Conservation (phyloP, 495 filamentous ascomycete species). For the Aspergillus bridgeri region DNA sequence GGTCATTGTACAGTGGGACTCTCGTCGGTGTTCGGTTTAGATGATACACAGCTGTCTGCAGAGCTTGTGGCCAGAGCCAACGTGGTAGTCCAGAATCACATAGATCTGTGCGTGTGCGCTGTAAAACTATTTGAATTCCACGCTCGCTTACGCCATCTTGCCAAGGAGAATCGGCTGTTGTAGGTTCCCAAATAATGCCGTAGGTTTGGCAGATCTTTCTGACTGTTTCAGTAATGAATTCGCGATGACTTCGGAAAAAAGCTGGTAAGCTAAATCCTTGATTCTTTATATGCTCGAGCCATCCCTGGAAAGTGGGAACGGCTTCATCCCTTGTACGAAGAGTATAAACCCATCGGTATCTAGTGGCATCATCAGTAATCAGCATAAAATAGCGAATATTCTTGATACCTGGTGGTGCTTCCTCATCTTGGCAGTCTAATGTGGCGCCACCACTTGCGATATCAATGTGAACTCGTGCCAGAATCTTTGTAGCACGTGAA, state of each 20-base stretch:
- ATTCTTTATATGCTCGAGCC: background rate
- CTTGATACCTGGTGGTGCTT: background rate
- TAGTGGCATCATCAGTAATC: background rate
- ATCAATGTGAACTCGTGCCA: background rate
- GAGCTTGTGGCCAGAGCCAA: slow-evolving; percentile 1
- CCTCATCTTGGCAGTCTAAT: background rate
- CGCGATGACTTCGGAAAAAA: background rate
- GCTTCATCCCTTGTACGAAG: background rate
- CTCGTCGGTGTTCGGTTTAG: background rate
- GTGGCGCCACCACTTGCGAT: background rate
- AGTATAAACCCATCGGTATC: background rate
- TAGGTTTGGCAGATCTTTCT: no score
- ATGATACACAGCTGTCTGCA: background rate
- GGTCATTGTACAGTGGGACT: background rate
- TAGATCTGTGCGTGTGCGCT: background rate
- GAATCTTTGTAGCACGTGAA: background rate
- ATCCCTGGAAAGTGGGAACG: background rate
- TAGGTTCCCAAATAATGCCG: background rate
- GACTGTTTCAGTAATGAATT: background rate
- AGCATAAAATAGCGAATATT: slow-evolving; percentile 1
- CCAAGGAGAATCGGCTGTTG: background rate
- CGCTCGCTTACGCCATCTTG: slow-evolving; percentile 1
- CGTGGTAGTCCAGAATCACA: background rate
- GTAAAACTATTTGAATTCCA: background rate
- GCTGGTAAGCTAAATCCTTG: background rate